Percentiles rank a stretch among this genome's conserved stretches.
These are phyloP conservation scores for Butyriboletus loyo DNA, from an alignment of 768 basidiomycete genomes.

Conservation along the genomic window DNA sequence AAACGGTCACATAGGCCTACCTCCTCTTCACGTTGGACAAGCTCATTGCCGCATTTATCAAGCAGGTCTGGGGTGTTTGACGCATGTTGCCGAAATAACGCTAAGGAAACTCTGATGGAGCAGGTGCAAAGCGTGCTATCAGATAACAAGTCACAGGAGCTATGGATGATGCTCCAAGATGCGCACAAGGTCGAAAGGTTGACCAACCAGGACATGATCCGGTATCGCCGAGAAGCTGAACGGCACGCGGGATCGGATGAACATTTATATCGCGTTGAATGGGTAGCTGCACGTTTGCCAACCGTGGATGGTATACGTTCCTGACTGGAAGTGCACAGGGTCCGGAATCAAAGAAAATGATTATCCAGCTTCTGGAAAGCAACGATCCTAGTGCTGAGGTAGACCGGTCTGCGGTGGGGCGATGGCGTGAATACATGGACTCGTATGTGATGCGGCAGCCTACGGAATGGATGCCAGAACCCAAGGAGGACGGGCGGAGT, in stretches of 20 bases:
- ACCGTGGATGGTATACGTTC: background rate
- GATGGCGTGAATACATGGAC: constrained; percentile 75
- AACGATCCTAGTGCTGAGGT: constrained; percentile 65
- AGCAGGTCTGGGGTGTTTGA: constrained; percentile 60
- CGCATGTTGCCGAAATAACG: background rate
- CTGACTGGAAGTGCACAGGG: constrained; percentile 42
- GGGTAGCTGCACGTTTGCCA: constrained; percentile 48
- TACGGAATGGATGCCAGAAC: constrained; percentile 65
- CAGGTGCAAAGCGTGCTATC: constrained; percentile 85
- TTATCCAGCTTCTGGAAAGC: constrained; percentile 55
- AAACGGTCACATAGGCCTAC: constrained; percentile 66
- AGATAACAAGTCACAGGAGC: constrained; percentile 84
- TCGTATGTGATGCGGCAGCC: constrained; percentile 68
- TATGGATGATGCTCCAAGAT: constrained; percentile 71
- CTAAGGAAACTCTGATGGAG: constrained; percentile 6
- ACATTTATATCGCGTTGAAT: constrained; percentile 74
- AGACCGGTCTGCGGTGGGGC: constrained; percentile 44
- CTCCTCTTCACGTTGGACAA: constrained; percentile 93
- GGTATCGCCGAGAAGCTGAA: constrained; percentile 80
- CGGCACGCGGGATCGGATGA: constrained; percentile 71
- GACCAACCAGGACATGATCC: constrained; percentile 63
- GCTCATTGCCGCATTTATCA: constrained; percentile 81
- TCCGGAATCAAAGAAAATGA: constrained; percentile 50
- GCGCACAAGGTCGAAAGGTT: constrained; percentile 52
- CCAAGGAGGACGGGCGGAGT: constrained; percentile 34